phyloP scores from a whole-genome alignment of 2,329 filamentous ascomycete genomes.

The Hymenoscyphus scutula region DNA sequence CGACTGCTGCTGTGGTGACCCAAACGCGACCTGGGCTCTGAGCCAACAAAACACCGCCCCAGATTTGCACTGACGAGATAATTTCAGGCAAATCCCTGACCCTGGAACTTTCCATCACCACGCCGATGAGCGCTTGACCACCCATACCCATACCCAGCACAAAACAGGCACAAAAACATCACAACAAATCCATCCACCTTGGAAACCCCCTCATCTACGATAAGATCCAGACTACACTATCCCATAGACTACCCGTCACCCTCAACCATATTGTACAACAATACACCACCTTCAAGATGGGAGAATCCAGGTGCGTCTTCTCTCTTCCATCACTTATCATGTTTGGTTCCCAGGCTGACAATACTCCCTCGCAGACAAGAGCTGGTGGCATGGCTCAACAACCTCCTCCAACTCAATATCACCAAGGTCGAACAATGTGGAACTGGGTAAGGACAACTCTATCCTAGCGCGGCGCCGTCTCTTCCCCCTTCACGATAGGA shows the following conservation, averaged over 20 bases:
- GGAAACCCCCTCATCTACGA: neutral
- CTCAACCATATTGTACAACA: neutral
- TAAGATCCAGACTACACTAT: neutral
- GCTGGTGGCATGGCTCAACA: constrained; percentile 94
- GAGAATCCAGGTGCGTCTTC: constrained; percentile 36
- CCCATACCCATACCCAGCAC: constrained; percentile 1
- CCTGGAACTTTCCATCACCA: constrained; percentile 10
- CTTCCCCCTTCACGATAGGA: constrained; percentile 9
- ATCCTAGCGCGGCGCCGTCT: constrained; percentile 33
- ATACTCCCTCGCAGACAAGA: constrained; percentile 68
- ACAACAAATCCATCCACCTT: neutral
- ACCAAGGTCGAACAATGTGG: constrained; percentile 99
- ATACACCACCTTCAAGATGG: constrained; percentile 29
- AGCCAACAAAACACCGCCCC: no score
- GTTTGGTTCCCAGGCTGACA: constrained; percentile 21
- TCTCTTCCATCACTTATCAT: neutral
- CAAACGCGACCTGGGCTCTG: neutral
- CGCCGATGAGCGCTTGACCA: constrained; percentile 10
- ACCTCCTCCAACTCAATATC: constrained; percentile 94
- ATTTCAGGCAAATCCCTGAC: constrained; percentile 6
- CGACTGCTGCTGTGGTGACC: neutral
- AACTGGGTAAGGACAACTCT: constrained; percentile 69
- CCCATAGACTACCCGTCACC: neutral
- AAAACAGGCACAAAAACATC: constrained; percentile 6
- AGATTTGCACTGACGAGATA: no score